These are phyloP conservation scores for Heterobasidion parviporum DNA, from an alignment of 1,284 basidiomycete genomes.

Conservation along the genomic window DNA sequence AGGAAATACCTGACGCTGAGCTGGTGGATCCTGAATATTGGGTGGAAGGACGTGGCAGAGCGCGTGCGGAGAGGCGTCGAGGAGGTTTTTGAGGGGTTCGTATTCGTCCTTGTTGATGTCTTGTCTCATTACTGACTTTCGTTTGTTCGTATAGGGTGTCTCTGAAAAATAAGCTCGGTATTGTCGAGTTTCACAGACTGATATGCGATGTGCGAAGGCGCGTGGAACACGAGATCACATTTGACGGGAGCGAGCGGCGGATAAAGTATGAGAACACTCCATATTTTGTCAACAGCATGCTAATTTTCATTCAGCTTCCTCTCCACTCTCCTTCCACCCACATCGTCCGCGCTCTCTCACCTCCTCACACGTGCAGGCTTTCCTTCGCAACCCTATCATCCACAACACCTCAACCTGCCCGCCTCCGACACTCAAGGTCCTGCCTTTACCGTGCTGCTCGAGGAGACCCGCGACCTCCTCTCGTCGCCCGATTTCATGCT, in stretches of 20 bases:
- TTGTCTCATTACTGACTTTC: not conserved
- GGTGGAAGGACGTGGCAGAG: constrained; percentile 78
- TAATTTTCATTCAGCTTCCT: constrained; percentile 43
- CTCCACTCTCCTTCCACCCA: constrained; percentile 67
- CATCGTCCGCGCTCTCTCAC: constrained; percentile 57
- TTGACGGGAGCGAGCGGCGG: constrained; percentile 49
- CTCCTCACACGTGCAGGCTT: constrained; percentile 61
- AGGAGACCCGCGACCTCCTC: constrained; percentile 61
- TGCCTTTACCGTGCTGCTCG: constrained; percentile 54
- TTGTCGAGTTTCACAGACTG: constrained; percentile 60
- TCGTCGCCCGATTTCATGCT: constrained; percentile 61
- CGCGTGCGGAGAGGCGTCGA: constrained; percentile 69
- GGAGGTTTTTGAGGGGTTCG: constrained; percentile 72
- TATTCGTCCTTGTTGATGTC: constrained; percentile 14
- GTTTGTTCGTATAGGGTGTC: constrained; percentile 46
- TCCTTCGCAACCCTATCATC: constrained; percentile 9
- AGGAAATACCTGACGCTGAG: constrained; percentile 76
- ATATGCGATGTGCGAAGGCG: constrained; percentile 63
- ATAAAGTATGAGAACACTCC: constrained; percentile 33
- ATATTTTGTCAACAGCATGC: not conserved
- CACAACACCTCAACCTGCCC: not conserved
- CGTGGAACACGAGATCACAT: constrained; percentile 65
- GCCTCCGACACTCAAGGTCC: constrained; percentile 30
- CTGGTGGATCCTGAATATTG: constrained; percentile 88
- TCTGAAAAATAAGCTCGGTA: constrained; percentile 65